These are phyloP conservation scores for Candida germanica DNA, from an alignment of 805 yeast genomes.

Conservation along the genomic window DNA sequence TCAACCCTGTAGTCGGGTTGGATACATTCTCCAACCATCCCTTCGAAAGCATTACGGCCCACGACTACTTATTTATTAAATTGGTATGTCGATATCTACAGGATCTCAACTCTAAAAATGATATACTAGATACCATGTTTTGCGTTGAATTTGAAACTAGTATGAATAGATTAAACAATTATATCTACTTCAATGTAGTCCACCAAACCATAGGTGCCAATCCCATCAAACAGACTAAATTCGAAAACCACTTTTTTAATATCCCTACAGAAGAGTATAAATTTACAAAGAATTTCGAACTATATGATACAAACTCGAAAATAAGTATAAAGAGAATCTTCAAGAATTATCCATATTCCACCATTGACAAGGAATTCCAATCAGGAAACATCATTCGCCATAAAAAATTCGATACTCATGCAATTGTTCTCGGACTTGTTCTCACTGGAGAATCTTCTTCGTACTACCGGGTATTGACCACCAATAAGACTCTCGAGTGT, in stretches of 20 bases:
- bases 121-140: constrained; percentile 8
- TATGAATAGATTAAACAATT: constrained; percentile 12
- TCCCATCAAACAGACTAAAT: constrained; percentile 1
- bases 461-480: constrained; percentile 15
- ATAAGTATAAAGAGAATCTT: constrained; percentile 7
- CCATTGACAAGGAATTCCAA: background rate
- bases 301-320: constrained; percentile 4
- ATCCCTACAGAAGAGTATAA: background rate
- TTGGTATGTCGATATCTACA: constrained; percentile 10
- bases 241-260: constrained; percentile 1
- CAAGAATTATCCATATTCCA: constrained; percentile 2
- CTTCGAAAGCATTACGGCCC: constrained; percentile 2
- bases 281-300: constrained; percentile 5
- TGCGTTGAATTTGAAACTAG: constrained; percentile 11
- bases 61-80: constrained; percentile 13
- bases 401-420: constrained; percentile 9
- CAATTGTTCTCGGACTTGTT: constrained; percentile 12
- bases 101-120: constrained; percentile 7
- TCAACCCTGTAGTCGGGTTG: constrained; percentile 9
- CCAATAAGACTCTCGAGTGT: constrained; percentile 14
- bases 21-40: constrained; percentile 1
- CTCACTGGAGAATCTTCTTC: background rate
- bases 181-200: constrained; percentile 14
- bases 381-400: constrained; percentile 11
- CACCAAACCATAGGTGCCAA: constrained; percentile 5